Conservation (phyloP, 441 rosid species). For the Omphalea diandra region DNA sequence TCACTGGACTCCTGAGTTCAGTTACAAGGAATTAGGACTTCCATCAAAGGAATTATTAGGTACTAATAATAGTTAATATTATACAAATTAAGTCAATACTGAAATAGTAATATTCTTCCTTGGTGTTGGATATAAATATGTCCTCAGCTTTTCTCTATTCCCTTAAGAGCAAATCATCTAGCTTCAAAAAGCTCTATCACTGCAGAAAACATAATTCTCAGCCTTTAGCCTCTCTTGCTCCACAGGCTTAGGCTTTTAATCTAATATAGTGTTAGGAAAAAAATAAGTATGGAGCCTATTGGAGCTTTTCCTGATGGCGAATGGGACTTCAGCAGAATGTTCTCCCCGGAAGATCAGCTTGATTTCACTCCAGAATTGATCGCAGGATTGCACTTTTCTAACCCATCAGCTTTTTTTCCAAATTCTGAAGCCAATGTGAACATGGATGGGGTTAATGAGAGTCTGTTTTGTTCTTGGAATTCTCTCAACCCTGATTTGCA, state of each 20-base stretch:
- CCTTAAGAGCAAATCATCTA: too few species aligned
- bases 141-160: constrained; percentile 26
- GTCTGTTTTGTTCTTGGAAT: constrained; percentile 36
- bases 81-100: constrained; percentile 36
- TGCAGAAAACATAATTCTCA: constrained; percentile 12
- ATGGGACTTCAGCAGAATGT: constrained; percentile 58
- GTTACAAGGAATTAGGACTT: constrained; percentile 38
- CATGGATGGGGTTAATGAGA: too few species aligned
- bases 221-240: constrained; percentile 23
- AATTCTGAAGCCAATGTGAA: constrained; percentile 32
- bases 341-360: constrained; percentile 38
- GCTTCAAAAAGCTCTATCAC: constrained; percentile 32
- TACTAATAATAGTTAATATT: constrained; percentile 16
- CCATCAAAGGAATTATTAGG: constrained; percentile 31
- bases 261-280: neutral
- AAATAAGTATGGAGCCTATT: constrained; percentile 34
- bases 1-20: constrained; percentile 39
- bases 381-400: constrained; percentile 24
- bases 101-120: constrained; percentile 27
- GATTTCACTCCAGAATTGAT: constrained; percentile 30
- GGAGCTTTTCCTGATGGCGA: constrained; percentile 62
- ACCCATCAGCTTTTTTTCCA: constrained; percentile 31
- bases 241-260: constrained; percentile 5
- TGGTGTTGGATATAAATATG: constrained; percentile 35
- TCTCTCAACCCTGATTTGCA: constrained; percentile 29